phyloP scores from a whole-genome alignment of 139 green algal species.

The Micractinium conductrix region DNA sequence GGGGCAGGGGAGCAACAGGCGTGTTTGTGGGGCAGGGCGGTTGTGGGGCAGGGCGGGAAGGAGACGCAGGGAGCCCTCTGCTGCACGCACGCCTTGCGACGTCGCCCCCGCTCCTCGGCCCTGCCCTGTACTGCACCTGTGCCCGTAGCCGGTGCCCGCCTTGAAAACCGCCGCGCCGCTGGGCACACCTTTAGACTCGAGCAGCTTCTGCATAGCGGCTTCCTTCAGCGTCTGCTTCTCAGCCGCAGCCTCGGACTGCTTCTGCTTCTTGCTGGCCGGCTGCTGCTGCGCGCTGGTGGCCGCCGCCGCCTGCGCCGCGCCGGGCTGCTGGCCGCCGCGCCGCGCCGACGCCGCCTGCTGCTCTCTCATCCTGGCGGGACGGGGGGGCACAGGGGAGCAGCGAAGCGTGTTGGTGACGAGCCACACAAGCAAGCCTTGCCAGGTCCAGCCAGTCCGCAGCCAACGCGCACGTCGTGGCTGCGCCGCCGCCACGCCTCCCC shows the following conservation, averaged over 20 bases:
- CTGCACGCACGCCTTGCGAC: too few relatives aligned
- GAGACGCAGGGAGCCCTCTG: too few relatives aligned
- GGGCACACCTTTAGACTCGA: too few relatives aligned
- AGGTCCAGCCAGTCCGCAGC: not conserved
- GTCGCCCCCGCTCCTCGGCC: too few relatives aligned
- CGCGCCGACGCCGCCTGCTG: not conserved
- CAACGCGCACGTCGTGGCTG: not conserved
- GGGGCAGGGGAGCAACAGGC: too few relatives aligned
- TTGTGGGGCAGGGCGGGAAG: too few relatives aligned
- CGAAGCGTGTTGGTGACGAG: not conserved
- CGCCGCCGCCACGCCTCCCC: too few relatives aligned
- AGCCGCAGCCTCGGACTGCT: not conserved
- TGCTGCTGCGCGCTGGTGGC: conserved; percentile 35
- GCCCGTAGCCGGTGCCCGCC: not conserved
- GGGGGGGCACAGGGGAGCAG: not conserved
- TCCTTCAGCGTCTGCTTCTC: too few relatives aligned
- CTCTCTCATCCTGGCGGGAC: conserved; percentile 25
- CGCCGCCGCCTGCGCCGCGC: not conserved
- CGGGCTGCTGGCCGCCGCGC: not conserved
- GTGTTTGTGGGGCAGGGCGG: too few relatives aligned
- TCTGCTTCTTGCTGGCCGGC: conserved; percentile 24
- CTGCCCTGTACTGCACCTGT: too few relatives aligned
- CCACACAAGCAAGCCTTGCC: not conserved
- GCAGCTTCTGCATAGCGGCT: too few relatives aligned
- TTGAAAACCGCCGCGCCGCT: conserved; percentile 16